A percentile compares a stretch with the other conserved stretches of the same genome.
phyloP scores from a whole-genome alignment of 257 asterid species.

The Nicotiana tomentosiformis region DNA sequence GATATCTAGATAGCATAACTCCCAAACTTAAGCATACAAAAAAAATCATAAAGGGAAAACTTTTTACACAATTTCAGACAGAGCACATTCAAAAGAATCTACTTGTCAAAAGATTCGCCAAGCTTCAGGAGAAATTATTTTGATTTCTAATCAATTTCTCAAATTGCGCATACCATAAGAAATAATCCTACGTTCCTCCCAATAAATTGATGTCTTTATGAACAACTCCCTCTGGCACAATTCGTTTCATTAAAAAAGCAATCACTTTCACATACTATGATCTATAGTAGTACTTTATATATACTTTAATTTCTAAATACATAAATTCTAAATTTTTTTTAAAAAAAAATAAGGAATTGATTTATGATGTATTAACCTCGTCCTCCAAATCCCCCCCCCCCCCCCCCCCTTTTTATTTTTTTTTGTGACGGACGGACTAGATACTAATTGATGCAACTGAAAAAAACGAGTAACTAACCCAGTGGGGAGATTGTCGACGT shows the following conservation, averaged over 20 bases:
- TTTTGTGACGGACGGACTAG: not conserved
- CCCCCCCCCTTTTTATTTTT: too few species aligned
- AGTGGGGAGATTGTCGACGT: slow-evolving; percentile 71
- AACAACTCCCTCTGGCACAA: not conserved
- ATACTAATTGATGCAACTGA: not conserved
- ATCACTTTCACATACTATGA: not conserved
- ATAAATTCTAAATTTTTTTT: not conserved
- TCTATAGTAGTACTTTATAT: not conserved
- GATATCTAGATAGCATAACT: not conserved
- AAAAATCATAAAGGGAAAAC: not conserved
- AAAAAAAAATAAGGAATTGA: not conserved
- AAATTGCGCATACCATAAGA: not conserved
- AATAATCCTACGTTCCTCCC: not conserved
- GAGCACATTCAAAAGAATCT: not conserved
- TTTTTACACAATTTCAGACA: not conserved
- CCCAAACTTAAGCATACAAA: not conserved
- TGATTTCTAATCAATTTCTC: not conserved
- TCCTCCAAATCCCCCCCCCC: not conserved
- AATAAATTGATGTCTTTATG: not conserved
- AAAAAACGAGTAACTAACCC: slow-evolving; percentile 31
- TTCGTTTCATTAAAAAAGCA: not conserved
- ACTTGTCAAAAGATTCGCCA: not conserved
- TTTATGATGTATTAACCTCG: not conserved
- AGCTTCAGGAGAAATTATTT: too few species aligned
- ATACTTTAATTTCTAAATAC: not conserved